Evolutionary conservation across 2,329 filamentous ascomycete species (phyloP), one percentile per base, ranked within the genome.

Genomic region (Oidium heveae): DNA sequence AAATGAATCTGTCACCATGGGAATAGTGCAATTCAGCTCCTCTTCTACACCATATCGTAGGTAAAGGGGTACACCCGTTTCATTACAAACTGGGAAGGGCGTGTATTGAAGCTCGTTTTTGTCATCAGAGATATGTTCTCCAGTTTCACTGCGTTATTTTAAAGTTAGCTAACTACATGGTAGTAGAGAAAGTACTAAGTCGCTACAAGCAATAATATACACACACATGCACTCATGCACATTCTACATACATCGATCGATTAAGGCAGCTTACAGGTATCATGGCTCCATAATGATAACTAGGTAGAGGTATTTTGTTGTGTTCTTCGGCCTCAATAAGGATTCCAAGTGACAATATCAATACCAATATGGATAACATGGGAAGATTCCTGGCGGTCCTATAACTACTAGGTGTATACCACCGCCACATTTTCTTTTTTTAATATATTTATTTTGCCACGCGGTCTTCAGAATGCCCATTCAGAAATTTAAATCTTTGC

Each of bases 41-140:
- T 63, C 63, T 65, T 89, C 85, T 60, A 84, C 69, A 66, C 88
- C 88, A 70, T 94, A 96, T 66, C 78, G 75, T 66, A 98, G 81
- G 63, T 91, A 80, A 62, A 98, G 79, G 0, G 88, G 82, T 52
- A 77, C 75, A 46, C 74, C 74, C 13, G 91, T 96, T 68, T 96
- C 91, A 68, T 87, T 84, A 75, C 91, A 96, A 36, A 75, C 74
- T 24, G 85, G 85, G 68, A 96, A 96, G 41, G 89, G 86, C 47
- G 91, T 80, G 74, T 91, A 96, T 74, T 94, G 76, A 55, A 95
- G 78, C 66, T 93, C 82, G 64, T 91, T 82, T 59, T 80, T 74
- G 37, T 75, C 73, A 66, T 93, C 80, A 64, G 86, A 82, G 64
- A 95, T 81, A 72, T 94, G 86, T 68, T 94, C 86, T 66, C 86